Base-by-base conservation (phyloP, 2,329 filamentous ascomycete genomes). In the Fusarium chaquense region DNA sequence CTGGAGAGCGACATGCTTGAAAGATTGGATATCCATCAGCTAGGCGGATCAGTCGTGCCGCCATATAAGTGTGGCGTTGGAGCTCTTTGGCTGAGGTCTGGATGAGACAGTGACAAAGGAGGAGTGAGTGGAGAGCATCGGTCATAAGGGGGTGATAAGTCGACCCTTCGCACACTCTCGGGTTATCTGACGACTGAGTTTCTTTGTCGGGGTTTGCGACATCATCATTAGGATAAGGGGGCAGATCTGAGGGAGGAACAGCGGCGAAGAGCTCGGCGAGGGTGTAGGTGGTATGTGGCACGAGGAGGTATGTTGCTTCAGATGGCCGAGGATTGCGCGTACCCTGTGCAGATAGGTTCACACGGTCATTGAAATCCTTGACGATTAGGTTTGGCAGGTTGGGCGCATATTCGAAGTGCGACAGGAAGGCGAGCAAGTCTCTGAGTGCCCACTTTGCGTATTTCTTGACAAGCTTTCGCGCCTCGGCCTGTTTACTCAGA, bases 11-110 rank as follows among this genome's bases (percentile, higher is more conserved):
- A 26, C 90, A 89, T 1, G 89, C 85, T 68, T 94, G 89, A 76
- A 97, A 95, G 50, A 95, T 87, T 0, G 93, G 93, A 72, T 93
- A 94, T 6, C 92, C 93, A 73, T 96, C 91, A 50, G 88, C 89
- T 26, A 96, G 85, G 22, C 92, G 87, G 6, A 88, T 86, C 3
- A 96, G 84, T 7, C 93, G 89, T 18, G 93, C 91, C 6, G 91
- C 93, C 86, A 94, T 96, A 81, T 93, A 86, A 0, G 92, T 92
- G 76, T 96, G 92, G 36, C 93, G 91, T 51, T 90, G 87, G 35
- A 94, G 86, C 77, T 96, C 93, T 72, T 91, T 93, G 13, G 87
- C 79, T 0, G 92, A 91, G 0, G 93, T 97, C 78, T 95, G 93
- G 10, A 93, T 81, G 12, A 97, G 87, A n/a, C 87, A 87, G 78